These are phyloP conservation scores for Nyctanthes arbortristis DNA, from an alignment of 257 asterid species.

Conservation along the genomic window DNA sequence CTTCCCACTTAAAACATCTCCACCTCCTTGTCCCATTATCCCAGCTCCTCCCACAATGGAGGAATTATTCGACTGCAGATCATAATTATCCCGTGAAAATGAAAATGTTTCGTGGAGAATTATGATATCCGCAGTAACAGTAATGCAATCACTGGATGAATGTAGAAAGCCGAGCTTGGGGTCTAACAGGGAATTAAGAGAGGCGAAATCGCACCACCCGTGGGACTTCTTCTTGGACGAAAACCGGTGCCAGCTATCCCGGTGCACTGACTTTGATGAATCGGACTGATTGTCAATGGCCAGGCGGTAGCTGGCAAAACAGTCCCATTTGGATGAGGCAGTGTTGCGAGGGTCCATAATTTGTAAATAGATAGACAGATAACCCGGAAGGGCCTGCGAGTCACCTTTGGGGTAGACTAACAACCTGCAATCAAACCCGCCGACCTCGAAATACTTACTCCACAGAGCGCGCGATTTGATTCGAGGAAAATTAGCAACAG, in stretches of 20 bases:
- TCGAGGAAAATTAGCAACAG: slow-evolving; percentile 69
- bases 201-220: slow-evolving; percentile 98
- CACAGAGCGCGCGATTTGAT: slow-evolving; percentile 82
- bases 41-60: slow-evolving; percentile 48
- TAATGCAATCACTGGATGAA: slow-evolving; percentile 63
- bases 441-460: slow-evolving; percentile 93
- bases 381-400: slow-evolving; percentile 91
- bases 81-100: slow-evolving; percentile 82
- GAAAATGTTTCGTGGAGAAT: slow-evolving; percentile 80
- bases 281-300: slow-evolving; percentile 70
- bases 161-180: slow-evolving; percentile 76
- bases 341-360: slow-evolving; percentile 93
- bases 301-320: slow-evolving; percentile 93
- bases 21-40: slow-evolving; percentile 50
- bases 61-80: slow-evolving; percentile 61
- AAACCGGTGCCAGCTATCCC: slow-evolving; percentile 97
- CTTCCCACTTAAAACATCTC: slow-evolving; percentile 88
- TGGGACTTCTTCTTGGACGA: slow-evolving; percentile 93
- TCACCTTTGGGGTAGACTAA: slow-evolving; percentile 92
- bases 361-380: slow-evolving; percentile 76
- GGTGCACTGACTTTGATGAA: slow-evolving; percentile 72
- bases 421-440: slow-evolving; percentile 93
- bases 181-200: slow-evolving; percentile 70
- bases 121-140: slow-evolving; percentile 84
- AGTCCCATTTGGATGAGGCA: slow-evolving; percentile 90